phyloP scores from a whole-genome alignment of 2,329 filamentous ascomycete genomes.

The Ascochyta fabae region DNA sequence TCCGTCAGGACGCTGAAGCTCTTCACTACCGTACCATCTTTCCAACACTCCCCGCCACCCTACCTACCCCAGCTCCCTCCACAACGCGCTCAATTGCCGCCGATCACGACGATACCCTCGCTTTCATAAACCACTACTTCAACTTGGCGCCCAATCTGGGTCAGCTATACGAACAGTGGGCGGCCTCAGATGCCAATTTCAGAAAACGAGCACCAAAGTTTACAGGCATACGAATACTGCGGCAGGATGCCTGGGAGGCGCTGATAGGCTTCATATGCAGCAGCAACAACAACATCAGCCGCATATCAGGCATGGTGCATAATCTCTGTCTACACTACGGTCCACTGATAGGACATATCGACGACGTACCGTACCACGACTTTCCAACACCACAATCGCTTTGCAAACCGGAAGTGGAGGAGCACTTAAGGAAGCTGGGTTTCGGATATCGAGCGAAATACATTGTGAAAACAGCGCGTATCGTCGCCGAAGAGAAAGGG shows the following conservation, averaged over 20 bases:
- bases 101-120: slow-evolving; percentile 72
- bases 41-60: slow-evolving; percentile 51
- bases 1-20: slow-evolving; percentile 80
- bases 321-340: slow-evolving; percentile 91
- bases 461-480: slow-evolving; percentile 81
- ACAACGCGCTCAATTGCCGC: slow-evolving; percentile 35
- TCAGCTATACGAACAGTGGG: slow-evolving; percentile 85
- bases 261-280: slow-evolving; percentile 96
- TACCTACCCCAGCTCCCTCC: slow-evolving; percentile 2
- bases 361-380: slow-evolving; percentile 78
- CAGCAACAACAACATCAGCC: slow-evolving; percentile 96
- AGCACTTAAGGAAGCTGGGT: slow-evolving; percentile 78
- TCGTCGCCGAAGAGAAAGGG: slow-evolving; percentile 71
- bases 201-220: slow-evolving; percentile 85
- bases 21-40: slow-evolving; percentile 81
- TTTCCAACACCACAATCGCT: slow-evolving; percentile 81
- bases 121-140: slow-evolving; percentile 82
- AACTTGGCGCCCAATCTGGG: slow-evolving; percentile 80
- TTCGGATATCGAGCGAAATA: slow-evolving; percentile 97
- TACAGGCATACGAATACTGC: slow-evolving; percentile 87
- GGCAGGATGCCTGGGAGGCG: slow-evolving; percentile 95
- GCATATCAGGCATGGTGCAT: slow-evolving; percentile 96
- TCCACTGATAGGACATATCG: slow-evolving; percentile 72
- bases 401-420: slow-evolving; percentile 76
- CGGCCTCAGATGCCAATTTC: slow-evolving; percentile 83